A percentile compares a stretch with the other conserved stretches of the same genome.
Conservation (phyloP, 805 yeast species). For the Pichia ethanolica region DNA sequence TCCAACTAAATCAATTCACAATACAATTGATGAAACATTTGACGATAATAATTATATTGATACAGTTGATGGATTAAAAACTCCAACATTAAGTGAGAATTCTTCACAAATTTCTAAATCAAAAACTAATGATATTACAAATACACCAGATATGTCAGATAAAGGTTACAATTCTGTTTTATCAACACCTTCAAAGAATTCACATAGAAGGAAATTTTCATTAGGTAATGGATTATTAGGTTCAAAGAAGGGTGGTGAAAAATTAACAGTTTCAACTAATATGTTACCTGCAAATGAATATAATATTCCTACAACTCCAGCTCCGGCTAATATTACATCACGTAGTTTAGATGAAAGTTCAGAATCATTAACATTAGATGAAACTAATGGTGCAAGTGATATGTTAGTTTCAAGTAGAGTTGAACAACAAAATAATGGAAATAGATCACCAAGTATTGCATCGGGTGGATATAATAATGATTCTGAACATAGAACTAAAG, state of each 20-base stretch:
- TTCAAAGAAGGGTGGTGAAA: constrained; percentile 32
- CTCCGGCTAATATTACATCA: constrained; percentile 31
- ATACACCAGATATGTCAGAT: constrained; percentile 27
- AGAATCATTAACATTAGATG: constrained; percentile 56
- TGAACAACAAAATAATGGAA: constrained; percentile 36
- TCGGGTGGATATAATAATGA: background rate
- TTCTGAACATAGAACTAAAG: background rate
- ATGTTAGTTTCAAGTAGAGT: constrained; percentile 54
- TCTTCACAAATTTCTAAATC: constrained; percentile 14
- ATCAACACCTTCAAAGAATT: constrained; percentile 26
- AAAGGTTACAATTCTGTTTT: constrained; percentile 13
- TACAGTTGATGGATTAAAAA: constrained; percentile 5
- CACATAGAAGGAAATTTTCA: constrained; percentile 57
- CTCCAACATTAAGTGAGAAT: constrained; percentile 14
- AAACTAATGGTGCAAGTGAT: constrained; percentile 43
- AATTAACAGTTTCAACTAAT: constrained; percentile 27
- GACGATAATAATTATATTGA: constrained; percentile 13
- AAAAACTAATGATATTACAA: constrained; percentile 10
- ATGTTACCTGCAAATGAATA: constrained; percentile 36
- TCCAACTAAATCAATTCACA: constrained; percentile 6
- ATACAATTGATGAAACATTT: constrained; percentile 14
- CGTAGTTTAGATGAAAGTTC: constrained; percentile 39
- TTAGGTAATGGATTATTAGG: constrained; percentile 51
- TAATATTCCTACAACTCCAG: constrained; percentile 32
- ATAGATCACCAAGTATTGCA: constrained; percentile 4